These are phyloP conservation scores for Pythium aquatile DNA, from an alignment of 352 stramenopile genomes.

Conservation along the genomic window DNA sequence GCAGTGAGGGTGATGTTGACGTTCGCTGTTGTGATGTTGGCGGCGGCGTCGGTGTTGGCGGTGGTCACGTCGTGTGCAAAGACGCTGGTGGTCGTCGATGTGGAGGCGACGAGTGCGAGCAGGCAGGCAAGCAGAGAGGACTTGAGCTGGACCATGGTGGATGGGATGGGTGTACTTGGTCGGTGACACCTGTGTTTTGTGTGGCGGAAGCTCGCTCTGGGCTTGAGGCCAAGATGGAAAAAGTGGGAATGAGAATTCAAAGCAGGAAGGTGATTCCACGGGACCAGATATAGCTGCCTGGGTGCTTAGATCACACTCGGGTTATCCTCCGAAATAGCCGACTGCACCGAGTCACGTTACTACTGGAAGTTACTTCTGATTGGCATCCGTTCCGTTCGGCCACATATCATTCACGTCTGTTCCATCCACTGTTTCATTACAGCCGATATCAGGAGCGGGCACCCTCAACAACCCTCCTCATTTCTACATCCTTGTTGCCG, in stretches of 20 bases:
- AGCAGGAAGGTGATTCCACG: neutral
- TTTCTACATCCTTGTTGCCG: too few relatives aligned
- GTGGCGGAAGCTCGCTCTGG: neutral
- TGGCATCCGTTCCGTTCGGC: too few relatives aligned
- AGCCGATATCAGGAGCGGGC: neutral
- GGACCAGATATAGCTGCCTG: neutral
- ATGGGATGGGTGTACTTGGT: neutral
- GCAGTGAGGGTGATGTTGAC: too few relatives aligned
- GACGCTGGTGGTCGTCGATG: neutral
- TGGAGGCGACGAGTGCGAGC: neutral
- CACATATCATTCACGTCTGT: neutral
- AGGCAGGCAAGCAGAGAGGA: neutral
- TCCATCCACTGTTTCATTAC: conserved; percentile 20
- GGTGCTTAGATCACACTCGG: too few relatives aligned
- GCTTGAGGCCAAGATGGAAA: neutral
- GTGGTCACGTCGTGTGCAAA: neutral
- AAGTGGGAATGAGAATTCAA: neutral
- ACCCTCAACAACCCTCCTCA: too few relatives aligned
- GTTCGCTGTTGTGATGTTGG: neutral
- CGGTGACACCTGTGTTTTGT: neutral
- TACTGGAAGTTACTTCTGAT: neutral
- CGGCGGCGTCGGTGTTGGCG: too few relatives aligned
- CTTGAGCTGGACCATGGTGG: conserved; percentile 1
- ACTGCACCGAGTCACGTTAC: neutral
- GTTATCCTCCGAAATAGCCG: too few relatives aligned